Base-by-base conservation (phyloP, 306 rosid species). In the Argentina anserina region DNA sequence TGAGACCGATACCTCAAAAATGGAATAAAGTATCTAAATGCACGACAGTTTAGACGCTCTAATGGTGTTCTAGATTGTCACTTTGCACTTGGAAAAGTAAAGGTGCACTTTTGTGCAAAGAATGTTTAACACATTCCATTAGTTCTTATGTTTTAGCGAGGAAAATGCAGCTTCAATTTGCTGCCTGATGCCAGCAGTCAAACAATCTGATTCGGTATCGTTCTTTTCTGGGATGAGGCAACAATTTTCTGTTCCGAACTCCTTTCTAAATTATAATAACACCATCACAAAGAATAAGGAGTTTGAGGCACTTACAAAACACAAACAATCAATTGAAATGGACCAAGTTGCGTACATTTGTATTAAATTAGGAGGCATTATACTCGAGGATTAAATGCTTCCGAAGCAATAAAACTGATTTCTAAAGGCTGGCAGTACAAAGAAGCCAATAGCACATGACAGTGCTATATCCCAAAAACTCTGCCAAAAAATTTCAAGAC, bases 391-490 rank as follows among this genome's bases (percentile, higher is more conserved):
- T 2, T 37, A 26, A 67, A 43, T 15, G 74, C 41, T 23, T 39
- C 52, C 31, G 21, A 47, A 39, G 52, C 74, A 73, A 67, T 79
- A 73, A 73, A 73, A 58, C 49, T 55, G 36, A 72, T 56, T 66
- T 63, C 69, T 61, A 77, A 67, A 41, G 46, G 36, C 29, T 34
- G 23, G 65, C 68, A 61, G 63, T 76, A 76, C 65, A 79, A 56
- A 29, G 2, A 65, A 78, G 50, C 69, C 70, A 74, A 71, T 28
- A 68, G 70, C 87, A 76, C 60, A 56, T 28, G 49, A 76, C 70
- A 5, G 71, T 77, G 78, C 75, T 68, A 75, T 76, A 50, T 65
- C 78, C 69, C 78, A 41, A 61, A 71, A 73, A 78, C 90, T 80
- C 78, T 43, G 79, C 72, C 78, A 74, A 76, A 81, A 81, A 55